Percentiles rank a stretch among this genome's conserved stretches.
Evolutionary conservation across 495 filamentous ascomycete genomes (phyloP).

Genomic region (Thermothielavioides terrestris): DNA sequence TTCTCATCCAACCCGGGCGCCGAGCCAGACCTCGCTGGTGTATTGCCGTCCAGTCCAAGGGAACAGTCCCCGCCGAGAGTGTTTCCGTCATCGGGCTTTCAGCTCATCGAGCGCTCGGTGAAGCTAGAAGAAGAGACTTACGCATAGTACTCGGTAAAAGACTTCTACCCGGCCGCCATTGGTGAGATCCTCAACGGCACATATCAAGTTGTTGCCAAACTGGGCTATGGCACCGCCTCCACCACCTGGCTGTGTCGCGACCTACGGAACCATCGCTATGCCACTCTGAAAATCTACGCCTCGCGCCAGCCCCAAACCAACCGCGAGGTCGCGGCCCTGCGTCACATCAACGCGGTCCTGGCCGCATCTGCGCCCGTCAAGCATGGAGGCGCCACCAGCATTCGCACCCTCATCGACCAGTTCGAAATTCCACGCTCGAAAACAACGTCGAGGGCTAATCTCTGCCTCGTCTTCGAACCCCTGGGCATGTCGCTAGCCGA

Average conservation of each 20-base stretch:
- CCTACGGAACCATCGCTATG: conserved; percentile 12
- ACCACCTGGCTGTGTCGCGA: conserved; percentile 45
- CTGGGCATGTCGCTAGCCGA: background rate
- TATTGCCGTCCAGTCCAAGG: background rate
- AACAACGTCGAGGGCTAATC: background rate
- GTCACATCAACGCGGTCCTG: background rate
- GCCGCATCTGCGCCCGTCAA: background rate
- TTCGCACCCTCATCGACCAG: background rate
- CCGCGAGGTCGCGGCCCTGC: conserved; percentile 1
- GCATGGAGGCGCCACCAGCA: background rate
- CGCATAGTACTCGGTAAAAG: conserved; percentile 26
- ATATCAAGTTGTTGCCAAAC: conserved; percentile 38
- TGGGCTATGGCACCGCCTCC: conserved; percentile 38
- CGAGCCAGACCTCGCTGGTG: too few relatives aligned
- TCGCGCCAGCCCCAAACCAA: background rate
- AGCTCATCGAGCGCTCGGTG: background rate
- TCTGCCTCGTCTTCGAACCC: background rate
- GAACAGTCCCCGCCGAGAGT: background rate
- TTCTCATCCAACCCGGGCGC: too few relatives aligned
- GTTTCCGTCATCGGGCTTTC: background rate
- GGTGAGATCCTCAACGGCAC: conserved; percentile 31
- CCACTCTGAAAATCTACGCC: background rate
- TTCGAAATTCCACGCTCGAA: background rate
- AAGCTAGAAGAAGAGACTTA: conserved; percentile 34
- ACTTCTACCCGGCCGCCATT: conserved; percentile 37